These are phyloP conservation scores for Rhizoctonia solani DNA, from an alignment of 1,284 basidiomycete genomes.

Conservation along the genomic window DNA sequence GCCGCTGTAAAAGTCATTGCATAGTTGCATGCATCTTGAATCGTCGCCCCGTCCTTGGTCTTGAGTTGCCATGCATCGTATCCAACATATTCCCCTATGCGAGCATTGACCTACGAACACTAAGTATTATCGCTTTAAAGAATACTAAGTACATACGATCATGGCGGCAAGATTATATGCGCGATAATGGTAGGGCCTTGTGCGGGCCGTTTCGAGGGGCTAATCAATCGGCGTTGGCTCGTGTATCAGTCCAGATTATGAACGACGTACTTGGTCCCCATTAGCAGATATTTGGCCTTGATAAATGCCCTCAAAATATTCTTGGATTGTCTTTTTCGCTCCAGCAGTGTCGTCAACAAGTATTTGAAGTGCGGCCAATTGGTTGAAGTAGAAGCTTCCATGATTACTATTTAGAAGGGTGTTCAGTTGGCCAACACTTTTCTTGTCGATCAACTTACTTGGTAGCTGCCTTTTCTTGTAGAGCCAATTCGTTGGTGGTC, in stretches of 20 bases:
- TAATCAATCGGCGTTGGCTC: slow-evolving; percentile 41
- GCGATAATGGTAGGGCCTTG: slow-evolving; percentile 36
- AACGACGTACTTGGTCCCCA: slow-evolving; percentile 55
- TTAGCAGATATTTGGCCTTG: slow-evolving; percentile 55
- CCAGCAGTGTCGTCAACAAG: slow-evolving; percentile 52
- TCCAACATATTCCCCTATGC: slow-evolving; percentile 55
- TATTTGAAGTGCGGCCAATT: slow-evolving; percentile 55
- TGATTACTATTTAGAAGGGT: slow-evolving; percentile 40
- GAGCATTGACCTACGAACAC: slow-evolving; percentile 56
- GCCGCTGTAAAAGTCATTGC: slow-evolving; percentile 53
- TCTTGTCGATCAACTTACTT: slow-evolving; percentile 39
- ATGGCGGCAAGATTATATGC: slow-evolving; percentile 43
- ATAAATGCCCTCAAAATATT: slow-evolving; percentile 55
- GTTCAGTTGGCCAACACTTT: not conserved
- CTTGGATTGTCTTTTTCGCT: slow-evolving; percentile 49
- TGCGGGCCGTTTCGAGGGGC: slow-evolving; percentile 50
- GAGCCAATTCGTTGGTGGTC: slow-evolving; percentile 38
- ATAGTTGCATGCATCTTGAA: slow-evolving; percentile 61
- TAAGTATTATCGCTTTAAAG: not conserved
- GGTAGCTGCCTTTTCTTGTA: slow-evolving; percentile 40
- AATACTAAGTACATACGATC: slow-evolving; percentile 39
- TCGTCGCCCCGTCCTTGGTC: slow-evolving; percentile 55
- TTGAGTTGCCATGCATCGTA: slow-evolving; percentile 55
- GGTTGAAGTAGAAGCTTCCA: slow-evolving; percentile 49
- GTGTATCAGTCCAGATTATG: not conserved